These are phyloP conservation scores for Stropharia rugosoannulata DNA, from an alignment of 768 basidiomycete species.

Conservation along the genomic window DNA sequence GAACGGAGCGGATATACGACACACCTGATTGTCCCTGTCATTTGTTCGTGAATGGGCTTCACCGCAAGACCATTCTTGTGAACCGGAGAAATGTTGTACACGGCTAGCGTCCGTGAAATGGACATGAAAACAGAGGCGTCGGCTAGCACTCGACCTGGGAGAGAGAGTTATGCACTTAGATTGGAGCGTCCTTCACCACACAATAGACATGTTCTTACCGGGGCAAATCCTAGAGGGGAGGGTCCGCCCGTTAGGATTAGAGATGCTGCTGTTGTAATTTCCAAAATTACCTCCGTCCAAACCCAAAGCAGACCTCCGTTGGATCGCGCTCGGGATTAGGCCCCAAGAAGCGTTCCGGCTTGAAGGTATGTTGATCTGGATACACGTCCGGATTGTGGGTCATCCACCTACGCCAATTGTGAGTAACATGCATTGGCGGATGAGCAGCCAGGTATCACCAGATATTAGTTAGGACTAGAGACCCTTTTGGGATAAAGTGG, in stretches of 20 bases:
- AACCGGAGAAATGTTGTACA: constrained; percentile 37
- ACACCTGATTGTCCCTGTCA: constrained; percentile 47
- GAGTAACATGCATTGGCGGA: not conserved
- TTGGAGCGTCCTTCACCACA: not conserved
- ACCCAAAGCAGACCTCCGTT: constrained; percentile 48
- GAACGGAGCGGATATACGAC: not conserved
- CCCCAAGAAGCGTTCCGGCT: constrained; percentile 46
- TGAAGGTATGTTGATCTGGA: constrained; percentile 42
- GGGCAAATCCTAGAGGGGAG: constrained; percentile 28
- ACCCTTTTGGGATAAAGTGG: constrained; percentile 58
- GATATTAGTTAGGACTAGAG: constrained; percentile 50
- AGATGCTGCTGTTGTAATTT: not conserved
- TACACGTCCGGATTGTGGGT: constrained; percentile 34
- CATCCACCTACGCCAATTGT: constrained; percentile 30
- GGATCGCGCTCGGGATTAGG: constrained; percentile 42
- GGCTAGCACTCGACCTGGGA: constrained; percentile 34
- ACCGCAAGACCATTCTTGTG: constrained; percentile 24
- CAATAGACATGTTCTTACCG: constrained; percentile 15
- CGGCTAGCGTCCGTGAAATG: constrained; percentile 38
- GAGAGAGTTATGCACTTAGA: constrained; percentile 3
- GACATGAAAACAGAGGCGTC: constrained; percentile 42
- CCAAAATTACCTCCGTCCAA: constrained; percentile 42
- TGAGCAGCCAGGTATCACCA: constrained; percentile 28
- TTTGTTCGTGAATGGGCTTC: constrained; percentile 37
- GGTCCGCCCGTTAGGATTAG: not conserved